Base-by-base conservation (phyloP, 176 grass and related monocot genomes). In the Oropetium thomaeum region DNA sequence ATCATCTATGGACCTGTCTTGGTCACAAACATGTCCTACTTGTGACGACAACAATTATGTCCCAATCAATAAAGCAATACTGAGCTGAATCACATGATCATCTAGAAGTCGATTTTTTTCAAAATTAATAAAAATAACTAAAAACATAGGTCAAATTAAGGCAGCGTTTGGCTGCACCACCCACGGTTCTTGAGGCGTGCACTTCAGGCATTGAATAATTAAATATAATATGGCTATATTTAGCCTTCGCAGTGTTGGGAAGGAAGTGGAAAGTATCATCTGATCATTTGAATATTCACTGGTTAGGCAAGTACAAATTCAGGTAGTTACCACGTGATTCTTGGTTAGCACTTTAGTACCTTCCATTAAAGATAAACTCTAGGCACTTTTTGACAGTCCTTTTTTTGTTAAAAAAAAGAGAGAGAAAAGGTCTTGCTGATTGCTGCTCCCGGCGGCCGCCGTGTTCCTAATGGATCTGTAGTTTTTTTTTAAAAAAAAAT, bases 271-370 rank as follows among this genome's bases (percentile, higher is more conserved):
- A 45, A 31, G 73, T 16, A 45, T 14, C 10, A 62, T 74, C 42
- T 43, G 25, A 26, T 25, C 9, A 35, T 59, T 57, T 45, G 4
- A 17, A 19, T n/a, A 47, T 23, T 31, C 12, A 7, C 4, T 39
- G 58, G 66, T 71, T 64, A 40, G 47, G 58, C 7, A 63, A 64
- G 66, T 62, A 71, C 45, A 49, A 47, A 22, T 26, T 71, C n/a
- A 55, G 27, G 19, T 51, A 80, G 61, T 48, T 48, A 62, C n/a
- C 54, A 48, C 41, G 41, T 80, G 78, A 60, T 62, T 49, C 20
- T 33, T 59, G 65, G 38, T 59, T 37, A 69, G 19, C 6, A 5
- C 29, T 42, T 45, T 55, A 20, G 16, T 6, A 19, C 10, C 48
- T 68, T 58, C 25, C 34, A 31, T 16, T 42, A 41, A 42, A 30